Conservation (phyloP, 2,329 filamentous ascomycete genomes). For the Verticillium longisporum region DNA sequence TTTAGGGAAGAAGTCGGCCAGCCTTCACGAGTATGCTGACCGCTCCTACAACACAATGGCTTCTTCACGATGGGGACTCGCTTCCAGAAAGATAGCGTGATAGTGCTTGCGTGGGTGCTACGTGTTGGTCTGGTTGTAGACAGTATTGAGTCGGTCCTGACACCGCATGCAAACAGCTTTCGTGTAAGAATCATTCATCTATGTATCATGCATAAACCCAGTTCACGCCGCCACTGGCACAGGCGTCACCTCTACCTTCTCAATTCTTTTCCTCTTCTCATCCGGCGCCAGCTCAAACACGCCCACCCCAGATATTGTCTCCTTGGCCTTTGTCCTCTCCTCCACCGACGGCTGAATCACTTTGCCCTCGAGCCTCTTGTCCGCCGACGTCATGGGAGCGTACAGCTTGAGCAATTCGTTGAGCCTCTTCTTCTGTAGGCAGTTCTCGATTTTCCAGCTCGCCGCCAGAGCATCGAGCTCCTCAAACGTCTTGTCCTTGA, state of each 20-base stretch:
- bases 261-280: constrained; percentile 14
- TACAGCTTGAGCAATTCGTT: constrained; percentile 25
- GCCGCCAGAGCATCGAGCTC: constrained; percentile 36
- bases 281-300: constrained; percentile 21
- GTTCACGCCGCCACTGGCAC: background rate
- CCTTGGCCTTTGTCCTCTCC: constrained; percentile 1
- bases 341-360: constrained; percentile 14
- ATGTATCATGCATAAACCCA: background rate
- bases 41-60: too few relatives aligned
- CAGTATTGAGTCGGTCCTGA: too few relatives aligned
- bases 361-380: constrained; percentile 17
- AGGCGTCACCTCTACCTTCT: background rate
- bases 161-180: too few relatives aligned
- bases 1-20: too few relatives aligned
- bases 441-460: constrained; percentile 45
- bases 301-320: constrained; percentile 18
- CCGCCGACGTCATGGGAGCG: constrained; percentile 16
- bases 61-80: too few relatives aligned
- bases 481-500: constrained; percentile 30
- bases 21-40: too few relatives aligned
- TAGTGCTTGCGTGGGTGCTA: too few relatives aligned
- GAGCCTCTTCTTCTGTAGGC: constrained; percentile 37
- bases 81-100: too few relatives aligned
- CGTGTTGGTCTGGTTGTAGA: too few relatives aligned
- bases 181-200: background rate